Conservation (phyloP, 2,329 filamentous ascomycete genomes). For the Ophiocordyceps camponoti-floridani region DNA sequence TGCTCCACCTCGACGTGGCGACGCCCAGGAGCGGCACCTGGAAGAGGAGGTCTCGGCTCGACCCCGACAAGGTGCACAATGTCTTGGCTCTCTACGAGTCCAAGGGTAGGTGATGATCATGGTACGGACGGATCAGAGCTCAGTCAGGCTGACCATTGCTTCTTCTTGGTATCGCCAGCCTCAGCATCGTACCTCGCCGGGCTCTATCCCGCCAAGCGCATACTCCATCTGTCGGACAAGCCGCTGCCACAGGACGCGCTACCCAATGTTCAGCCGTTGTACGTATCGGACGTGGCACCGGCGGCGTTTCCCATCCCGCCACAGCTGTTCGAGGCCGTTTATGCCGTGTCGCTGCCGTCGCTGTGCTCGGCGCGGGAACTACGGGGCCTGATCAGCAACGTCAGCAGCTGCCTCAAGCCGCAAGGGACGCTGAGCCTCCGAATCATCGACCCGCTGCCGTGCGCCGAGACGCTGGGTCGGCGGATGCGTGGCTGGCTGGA, state of each 20-base stretch:
- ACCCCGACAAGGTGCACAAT: constrained; percentile 6
- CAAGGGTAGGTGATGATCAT: constrained; percentile 17
- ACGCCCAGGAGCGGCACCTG: not conserved
- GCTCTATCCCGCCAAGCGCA: constrained; percentile 17
- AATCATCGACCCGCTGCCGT: constrained; percentile 44
- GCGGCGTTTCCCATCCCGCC: constrained; percentile 19
- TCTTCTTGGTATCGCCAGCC: constrained; percentile 12
- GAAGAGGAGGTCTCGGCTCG: not conserved
- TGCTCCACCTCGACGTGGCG: constrained; percentile 26
- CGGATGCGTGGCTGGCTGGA: constrained; percentile 43
- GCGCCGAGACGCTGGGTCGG: constrained; percentile 35
- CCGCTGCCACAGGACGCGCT: constrained; percentile 19
- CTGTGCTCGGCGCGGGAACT: constrained; percentile 38
- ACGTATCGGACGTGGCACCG: constrained; percentile 18
- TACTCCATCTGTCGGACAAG: constrained; percentile 27
- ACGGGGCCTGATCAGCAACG: constrained; percentile 33
- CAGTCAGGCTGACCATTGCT: not conserved
- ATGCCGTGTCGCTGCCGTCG: constrained; percentile 36
- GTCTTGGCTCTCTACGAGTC: constrained; percentile 33
- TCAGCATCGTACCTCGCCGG: constrained; percentile 31
- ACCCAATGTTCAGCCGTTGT: constrained; percentile 20
- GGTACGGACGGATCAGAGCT: not conserved
- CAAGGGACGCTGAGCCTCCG: constrained; percentile 39
- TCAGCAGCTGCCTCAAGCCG: constrained; percentile 34
- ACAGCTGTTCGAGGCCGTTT: constrained; percentile 27